These are phyloP conservation scores for Plenodomus biglobosus DNA, from an alignment of 2,329 filamentous ascomycete genomes.

Conservation along the genomic window DNA sequence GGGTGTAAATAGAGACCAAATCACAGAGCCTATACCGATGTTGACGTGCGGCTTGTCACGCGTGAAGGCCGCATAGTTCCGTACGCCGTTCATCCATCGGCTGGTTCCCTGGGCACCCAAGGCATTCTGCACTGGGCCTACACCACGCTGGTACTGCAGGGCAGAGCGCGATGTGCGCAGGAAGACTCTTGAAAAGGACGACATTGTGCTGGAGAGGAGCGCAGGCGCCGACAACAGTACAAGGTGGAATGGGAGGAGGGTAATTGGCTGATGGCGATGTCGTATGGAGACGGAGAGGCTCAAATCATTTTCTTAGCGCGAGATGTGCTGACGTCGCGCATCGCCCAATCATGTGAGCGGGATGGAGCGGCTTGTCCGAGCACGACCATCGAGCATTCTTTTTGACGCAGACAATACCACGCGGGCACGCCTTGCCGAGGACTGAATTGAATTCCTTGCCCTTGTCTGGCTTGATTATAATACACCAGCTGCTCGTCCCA, in stretches of 20 bases:
- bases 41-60: slow-evolving; percentile 97
- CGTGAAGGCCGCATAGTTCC: slow-evolving; percentile 71
- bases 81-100: slow-evolving; percentile 65
- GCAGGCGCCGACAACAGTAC: slow-evolving; percentile 22
- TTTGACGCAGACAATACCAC: not conserved
- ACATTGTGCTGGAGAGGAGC: slow-evolving; percentile 62
- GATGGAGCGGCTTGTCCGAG: slow-evolving; percentile 5
- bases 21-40: slow-evolving; percentile 67
- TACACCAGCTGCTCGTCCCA: not conserved
- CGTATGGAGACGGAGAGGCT: slow-evolving; percentile 18
- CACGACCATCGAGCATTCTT: slow-evolving; percentile 16
- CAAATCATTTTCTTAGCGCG: slow-evolving; percentile 39
- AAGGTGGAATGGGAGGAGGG: slow-evolving; percentile 30
- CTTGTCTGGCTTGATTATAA: not conserved
- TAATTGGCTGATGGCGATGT: slow-evolving; percentile 31
- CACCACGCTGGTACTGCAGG: slow-evolving; percentile 64
- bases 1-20: not conserved
- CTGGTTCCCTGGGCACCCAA: slow-evolving; percentile 64
- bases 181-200: slow-evolving; percentile 78
- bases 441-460: not conserved
- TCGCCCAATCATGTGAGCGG: slow-evolving; percentile 23
- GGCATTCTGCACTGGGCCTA: slow-evolving; percentile 76
- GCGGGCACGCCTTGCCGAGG: slow-evolving; percentile 20
- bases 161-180: slow-evolving; percentile 78
- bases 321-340: slow-evolving; percentile 15